Conservation (phyloP, 75 land plant genomes). For the Larix kaempferi region DNA sequence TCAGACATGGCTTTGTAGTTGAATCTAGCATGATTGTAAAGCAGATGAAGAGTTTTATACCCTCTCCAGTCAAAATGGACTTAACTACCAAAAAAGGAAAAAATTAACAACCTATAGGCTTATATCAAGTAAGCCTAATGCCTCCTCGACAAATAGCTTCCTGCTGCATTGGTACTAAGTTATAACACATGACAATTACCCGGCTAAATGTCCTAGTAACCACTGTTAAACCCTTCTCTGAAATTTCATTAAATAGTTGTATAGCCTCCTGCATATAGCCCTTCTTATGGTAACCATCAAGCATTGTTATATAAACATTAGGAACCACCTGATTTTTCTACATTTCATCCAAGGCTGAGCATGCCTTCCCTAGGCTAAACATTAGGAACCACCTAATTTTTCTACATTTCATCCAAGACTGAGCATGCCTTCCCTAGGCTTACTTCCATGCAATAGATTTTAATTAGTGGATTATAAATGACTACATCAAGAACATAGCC, state of each 20-base stretch:
- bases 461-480: slow-evolving; percentile 38
- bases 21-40: too few species aligned
- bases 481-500: slow-evolving; percentile 30
- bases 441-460: slow-evolving; percentile 38
- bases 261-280: slow-evolving; percentile 16
- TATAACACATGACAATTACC: too few species aligned
- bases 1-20: too few species aligned
- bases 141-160: not conserved
- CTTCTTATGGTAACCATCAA: slow-evolving; percentile 22
- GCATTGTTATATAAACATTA: slow-evolving; percentile 32
- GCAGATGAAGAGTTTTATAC: too few species aligned
- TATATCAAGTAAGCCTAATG: not conserved
- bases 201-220: not conserved
- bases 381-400: slow-evolving; percentile 28
- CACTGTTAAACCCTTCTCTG: not conserved
- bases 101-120: too few species aligned
- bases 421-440: slow-evolving; percentile 34
- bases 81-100: not conserved
- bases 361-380: too few species aligned
- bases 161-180: not conserved
- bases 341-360: too few species aligned
- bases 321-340: too few species aligned
- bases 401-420: slow-evolving; percentile 28
- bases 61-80: too few species aligned
- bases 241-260: slow-evolving; percentile 8